Base-by-base conservation (phyloP, 1,284 basidiomycete genomes). In the Cryptococcus wingfieldii region DNA sequence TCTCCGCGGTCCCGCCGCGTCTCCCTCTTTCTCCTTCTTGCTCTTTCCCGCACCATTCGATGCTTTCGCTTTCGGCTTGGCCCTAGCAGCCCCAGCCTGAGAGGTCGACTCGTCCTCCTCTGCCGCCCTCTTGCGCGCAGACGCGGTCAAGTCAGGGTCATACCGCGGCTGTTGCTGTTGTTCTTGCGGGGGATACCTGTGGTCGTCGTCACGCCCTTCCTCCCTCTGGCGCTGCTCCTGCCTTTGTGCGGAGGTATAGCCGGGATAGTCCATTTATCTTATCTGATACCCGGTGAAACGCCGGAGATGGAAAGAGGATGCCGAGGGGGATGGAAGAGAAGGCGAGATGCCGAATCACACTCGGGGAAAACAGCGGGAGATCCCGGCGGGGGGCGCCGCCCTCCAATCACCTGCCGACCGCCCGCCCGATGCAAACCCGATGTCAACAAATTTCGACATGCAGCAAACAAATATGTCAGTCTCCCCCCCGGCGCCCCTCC, bases 1-100 rank as follows among this genome's bases (percentile, higher is more conserved):
- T 37, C 65, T 48, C 49, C 54, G 27, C 3, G 53, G 47, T 4
- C 43, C 45, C 18, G 41, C 19, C 14, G 37, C 41, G 23, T 46
- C 27, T 0, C 7, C 14, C 27, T 10, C 47, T 16, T 9, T n/a
- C 47, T 49, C 49, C 19, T 51, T 38, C 38, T 34, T 43, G 23
- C 9, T 13, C 13, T 43, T 31, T 6, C 31, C 10, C 10, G 31
- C 31, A 10, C 31, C 31, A 34, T 34, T 34, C 31, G 31, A 34
- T 25, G 42, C 38, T 19, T 44, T 39, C 10, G 48, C 19, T 42
- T 51, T 51, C 4, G 49, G 47, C 25, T 47, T 49, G 31, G 42
- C 41, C 47, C 54, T 27, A 18, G 45, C 34, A 23, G 14, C 38
- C 7, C 18, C 39, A n/a, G 19, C 25, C 16, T 51, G 38, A 44